Conservation (phyloP, 2,329 filamentous ascomycete species). For the Zymoseptoria pseudotritici region DNA sequence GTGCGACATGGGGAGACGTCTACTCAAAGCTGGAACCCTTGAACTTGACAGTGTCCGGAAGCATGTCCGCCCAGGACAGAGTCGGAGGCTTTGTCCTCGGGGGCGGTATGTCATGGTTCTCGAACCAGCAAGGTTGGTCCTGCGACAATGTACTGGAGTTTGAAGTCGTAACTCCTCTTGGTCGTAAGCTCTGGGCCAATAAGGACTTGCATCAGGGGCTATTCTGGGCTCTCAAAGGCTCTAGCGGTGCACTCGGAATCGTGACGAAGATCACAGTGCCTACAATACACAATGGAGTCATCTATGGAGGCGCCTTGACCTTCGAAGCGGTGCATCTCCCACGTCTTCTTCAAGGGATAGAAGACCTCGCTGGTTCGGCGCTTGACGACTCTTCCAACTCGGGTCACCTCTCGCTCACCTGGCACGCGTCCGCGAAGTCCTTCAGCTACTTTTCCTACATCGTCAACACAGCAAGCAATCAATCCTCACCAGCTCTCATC, state of each 20-base stretch:
- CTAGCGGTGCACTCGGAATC: conserved; percentile 18
- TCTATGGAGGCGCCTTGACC: conserved; percentile 20
- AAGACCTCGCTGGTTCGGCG: conserved; percentile 2
- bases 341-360: conserved; percentile 11
- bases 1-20: conserved; percentile 39
- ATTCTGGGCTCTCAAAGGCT: conserved; percentile 24
- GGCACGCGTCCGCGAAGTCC: conserved; percentile 9
- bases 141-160: conserved; percentile 29
- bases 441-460: conserved; percentile 13
- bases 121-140: conserved; percentile 42
- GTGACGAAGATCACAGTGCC: conserved; percentile 21
- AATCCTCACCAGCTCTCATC: conserved; percentile 3
- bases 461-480: conserved; percentile 14
- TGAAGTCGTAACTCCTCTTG: conserved; percentile 21
- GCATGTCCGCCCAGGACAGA: conserved; percentile 38
- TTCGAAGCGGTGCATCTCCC: conserved; percentile 9
- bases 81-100: conserved; percentile 42
- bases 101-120: conserved; percentile 44
- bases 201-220: conserved; percentile 17
- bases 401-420: conserved; percentile 16
- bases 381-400: conserved; percentile 6
- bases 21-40: conserved; percentile 34
- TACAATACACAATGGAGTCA: conserved; percentile 15
- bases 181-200: conserved; percentile 15
- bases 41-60: conserved; percentile 38